Conservation (phyloP, 2,329 filamentous ascomycete species). For the Aulographum hederae region DNA sequence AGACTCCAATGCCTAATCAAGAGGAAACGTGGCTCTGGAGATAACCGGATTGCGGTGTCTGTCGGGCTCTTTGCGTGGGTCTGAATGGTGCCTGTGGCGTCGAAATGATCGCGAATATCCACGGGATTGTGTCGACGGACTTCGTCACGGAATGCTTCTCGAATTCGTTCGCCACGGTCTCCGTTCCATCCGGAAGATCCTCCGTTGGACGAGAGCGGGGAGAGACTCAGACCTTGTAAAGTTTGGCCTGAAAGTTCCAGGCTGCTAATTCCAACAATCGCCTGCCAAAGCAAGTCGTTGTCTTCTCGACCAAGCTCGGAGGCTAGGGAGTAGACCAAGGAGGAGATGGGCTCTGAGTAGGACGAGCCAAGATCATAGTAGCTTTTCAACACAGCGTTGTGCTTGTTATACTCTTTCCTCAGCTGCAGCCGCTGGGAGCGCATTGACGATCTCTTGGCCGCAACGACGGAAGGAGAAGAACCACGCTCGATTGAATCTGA, state of each 20-base stretch:
- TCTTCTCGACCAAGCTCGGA: slow-evolving; percentile 92
- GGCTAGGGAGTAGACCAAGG: slow-evolving; percentile 83
- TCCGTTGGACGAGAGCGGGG: slow-evolving; percentile 34
- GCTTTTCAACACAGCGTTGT: slow-evolving; percentile 55
- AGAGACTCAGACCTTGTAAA: slow-evolving; percentile 54
- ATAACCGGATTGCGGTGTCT: slow-evolving; percentile 80
- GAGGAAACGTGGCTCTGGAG: slow-evolving; percentile 83
- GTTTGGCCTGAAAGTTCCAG: slow-evolving; percentile 82
- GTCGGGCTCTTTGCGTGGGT: slow-evolving; percentile 77
- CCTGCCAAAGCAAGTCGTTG: slow-evolving; percentile 87
- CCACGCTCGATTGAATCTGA: slow-evolving; percentile 19
- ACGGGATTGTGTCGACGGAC: slow-evolving; percentile 83
- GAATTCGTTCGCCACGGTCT: slow-evolving; percentile 63
- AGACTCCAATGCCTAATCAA: slow-evolving; percentile 92
- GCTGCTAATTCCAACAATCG: slow-evolving; percentile 88
- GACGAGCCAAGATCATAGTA: slow-evolving; percentile 82
- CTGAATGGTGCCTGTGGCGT: slow-evolving; percentile 62
- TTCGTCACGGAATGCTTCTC: slow-evolving; percentile 77
- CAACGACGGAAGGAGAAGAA: too few relatives aligned
- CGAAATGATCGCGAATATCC: slow-evolving; percentile 35
- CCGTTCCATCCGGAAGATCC: slow-evolving; percentile 58
- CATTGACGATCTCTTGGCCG: too few relatives aligned
- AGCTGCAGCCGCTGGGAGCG: slow-evolving; percentile 57
- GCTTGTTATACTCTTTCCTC: slow-evolving; percentile 55
- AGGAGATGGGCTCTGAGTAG: slow-evolving; percentile 88